These are phyloP conservation scores for Penstemon davidsonii DNA, from an alignment of 257 asterid species.

Conservation along the genomic window DNA sequence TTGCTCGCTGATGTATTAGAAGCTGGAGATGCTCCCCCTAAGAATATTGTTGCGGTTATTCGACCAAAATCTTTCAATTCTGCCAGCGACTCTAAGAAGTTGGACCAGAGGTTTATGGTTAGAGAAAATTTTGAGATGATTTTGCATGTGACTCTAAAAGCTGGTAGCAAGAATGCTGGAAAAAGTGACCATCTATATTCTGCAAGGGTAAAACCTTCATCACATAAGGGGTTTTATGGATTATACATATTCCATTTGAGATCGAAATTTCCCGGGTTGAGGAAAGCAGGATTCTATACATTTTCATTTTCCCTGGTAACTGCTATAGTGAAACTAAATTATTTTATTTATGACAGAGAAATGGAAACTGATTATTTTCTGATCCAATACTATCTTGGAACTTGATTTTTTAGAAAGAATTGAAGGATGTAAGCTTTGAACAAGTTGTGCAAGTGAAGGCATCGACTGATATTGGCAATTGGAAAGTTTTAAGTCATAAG, in stretches of 20 bases:
- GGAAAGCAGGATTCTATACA: constrained; percentile 49
- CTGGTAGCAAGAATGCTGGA: constrained; percentile 7
- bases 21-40: constrained; percentile 56
- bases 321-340: background rate
- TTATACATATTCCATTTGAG: constrained; percentile 44
- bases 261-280: constrained; percentile 30
- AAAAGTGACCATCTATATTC: constrained; percentile 32
- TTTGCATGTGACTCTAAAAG: constrained; percentile 27
- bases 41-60: constrained; percentile 51
- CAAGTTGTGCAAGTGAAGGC: constrained; percentile 46
- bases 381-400: constrained; percentile 17
- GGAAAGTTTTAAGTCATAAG: constrained; percentile 42
- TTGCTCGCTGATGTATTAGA: constrained; percentile 39
- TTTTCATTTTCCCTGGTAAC: constrained; percentile 62
- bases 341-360: background rate
- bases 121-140: constrained; percentile 43
- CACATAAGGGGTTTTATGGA: constrained; percentile 46
- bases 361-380: constrained; percentile 20
- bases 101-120: constrained; percentile 52
- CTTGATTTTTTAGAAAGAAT: constrained; percentile 36
- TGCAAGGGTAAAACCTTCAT: constrained; percentile 25
- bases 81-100: constrained; percentile 29
- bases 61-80: constrained; percentile 50
- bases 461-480: constrained; percentile 38
- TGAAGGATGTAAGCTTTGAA: constrained; percentile 29